phyloP scores from a whole-genome alignment of 495 filamentous ascomycete species.

The Tetracladium marchalianum region DNA sequence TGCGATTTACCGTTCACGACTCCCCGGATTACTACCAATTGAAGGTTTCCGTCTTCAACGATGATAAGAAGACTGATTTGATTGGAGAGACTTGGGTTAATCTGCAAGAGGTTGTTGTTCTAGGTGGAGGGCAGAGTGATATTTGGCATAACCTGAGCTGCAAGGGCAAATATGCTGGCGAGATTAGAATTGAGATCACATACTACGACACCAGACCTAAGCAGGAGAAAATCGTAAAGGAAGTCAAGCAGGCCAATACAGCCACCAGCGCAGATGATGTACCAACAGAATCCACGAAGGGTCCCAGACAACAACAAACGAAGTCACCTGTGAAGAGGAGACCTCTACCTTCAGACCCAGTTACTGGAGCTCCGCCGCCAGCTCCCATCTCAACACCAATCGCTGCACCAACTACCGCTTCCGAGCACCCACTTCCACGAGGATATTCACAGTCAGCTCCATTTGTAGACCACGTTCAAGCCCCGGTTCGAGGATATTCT shows the following conservation, averaged over 20 bases:
- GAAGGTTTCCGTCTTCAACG: constrained; percentile 93
- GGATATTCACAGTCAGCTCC: constrained; percentile 23
- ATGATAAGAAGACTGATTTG: constrained; percentile 91
- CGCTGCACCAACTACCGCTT: constrained; percentile 14
- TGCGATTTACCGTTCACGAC: constrained; percentile 92
- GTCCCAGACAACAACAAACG: constrained; percentile 39
- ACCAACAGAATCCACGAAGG: constrained; percentile 27
- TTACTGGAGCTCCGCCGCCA: constrained; percentile 36
- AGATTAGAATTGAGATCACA: constrained; percentile 89
- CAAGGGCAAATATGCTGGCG: constrained; percentile 89
- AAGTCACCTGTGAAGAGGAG: constrained; percentile 60
- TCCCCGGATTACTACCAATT: constrained; percentile 90
- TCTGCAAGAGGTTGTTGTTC: constrained; percentile 68
- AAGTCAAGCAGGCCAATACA: constrained; percentile 10
- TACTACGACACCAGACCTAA: constrained; percentile 88
- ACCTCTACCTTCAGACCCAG: constrained; percentile 66
- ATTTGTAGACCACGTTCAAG: constrained; percentile 28
- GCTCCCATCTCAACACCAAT: constrained; percentile 11
- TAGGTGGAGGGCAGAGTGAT: constrained; percentile 85
- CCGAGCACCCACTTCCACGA: constrained; percentile 32
- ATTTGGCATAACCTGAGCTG: constrained; percentile 81
- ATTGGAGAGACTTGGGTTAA: constrained; percentile 90
- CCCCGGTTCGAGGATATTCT: constrained; percentile 28
- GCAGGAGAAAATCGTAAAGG: constrained; percentile 31
- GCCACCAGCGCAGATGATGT: constrained; percentile 19